Percentiles rank a stretch among this genome's conserved stretches.
Conservation (phyloP, 768 basidiomycete genomes). For the Grammothele lineata region DNA sequence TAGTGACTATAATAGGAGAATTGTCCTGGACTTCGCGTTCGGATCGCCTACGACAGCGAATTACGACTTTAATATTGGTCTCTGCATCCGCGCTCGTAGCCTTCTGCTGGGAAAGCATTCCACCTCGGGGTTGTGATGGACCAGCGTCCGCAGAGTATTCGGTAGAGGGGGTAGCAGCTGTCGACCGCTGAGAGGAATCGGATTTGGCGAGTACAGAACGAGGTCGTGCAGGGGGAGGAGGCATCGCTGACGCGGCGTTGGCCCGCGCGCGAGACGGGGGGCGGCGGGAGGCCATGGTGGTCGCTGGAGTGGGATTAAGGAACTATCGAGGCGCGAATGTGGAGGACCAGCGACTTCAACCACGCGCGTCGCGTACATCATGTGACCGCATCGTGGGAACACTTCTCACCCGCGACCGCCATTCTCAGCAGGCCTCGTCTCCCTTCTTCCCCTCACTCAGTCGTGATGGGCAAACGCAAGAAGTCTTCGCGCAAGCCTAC, state of each 20-base stretch:
- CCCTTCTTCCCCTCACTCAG: slow-evolving; percentile 11
- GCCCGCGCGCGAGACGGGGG: slow-evolving; percentile 39
- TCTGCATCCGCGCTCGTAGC: slow-evolving; percentile 42
- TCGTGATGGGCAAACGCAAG: slow-evolving; percentile 82
- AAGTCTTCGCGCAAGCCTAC: slow-evolving; percentile 83
- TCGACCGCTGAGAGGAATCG: slow-evolving; percentile 30
- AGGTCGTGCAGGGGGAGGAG: slow-evolving; percentile 38
- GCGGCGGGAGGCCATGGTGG: slow-evolving; percentile 61
- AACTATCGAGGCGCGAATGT: too few relatives aligned
- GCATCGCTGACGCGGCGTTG: slow-evolving; percentile 26
- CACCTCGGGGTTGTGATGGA: slow-evolving; percentile 1
- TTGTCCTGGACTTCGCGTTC: slow-evolving; percentile 81
- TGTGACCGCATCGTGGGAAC: slow-evolving; percentile 17
- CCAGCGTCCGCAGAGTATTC: slow-evolving; percentile 19
- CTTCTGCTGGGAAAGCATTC: slow-evolving; percentile 1
- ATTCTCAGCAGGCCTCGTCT: too few relatives aligned
- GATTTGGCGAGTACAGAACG: slow-evolving; percentile 48
- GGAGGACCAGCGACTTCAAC: neutral
- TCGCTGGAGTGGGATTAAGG: neutral
- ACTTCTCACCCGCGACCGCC: too few relatives aligned
- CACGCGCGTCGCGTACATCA: slow-evolving; percentile 19
- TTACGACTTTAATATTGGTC: slow-evolving; percentile 89
- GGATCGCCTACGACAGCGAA: slow-evolving; percentile 84
- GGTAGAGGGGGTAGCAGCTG: slow-evolving; percentile 21
- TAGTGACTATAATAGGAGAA: slow-evolving; percentile 83